Base-by-base conservation (phyloP, 2,329 filamentous ascomycete species). In the Colletotrichum sp. region DNA sequence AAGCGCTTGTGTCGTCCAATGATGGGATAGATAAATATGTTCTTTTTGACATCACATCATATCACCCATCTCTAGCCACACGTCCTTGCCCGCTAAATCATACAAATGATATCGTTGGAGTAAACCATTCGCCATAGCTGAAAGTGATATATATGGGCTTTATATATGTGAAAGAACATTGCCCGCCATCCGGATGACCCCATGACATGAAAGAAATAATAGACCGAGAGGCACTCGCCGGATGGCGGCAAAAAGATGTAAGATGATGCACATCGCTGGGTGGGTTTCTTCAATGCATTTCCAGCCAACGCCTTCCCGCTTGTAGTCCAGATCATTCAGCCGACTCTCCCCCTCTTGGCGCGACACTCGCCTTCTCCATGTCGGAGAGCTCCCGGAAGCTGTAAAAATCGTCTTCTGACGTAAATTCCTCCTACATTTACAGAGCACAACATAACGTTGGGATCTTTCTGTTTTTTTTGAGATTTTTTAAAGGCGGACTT, bases 251-350 rank as follows among this genome's bases (percentile, higher is more conserved):
- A 75, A 72, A 36, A 71, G 36, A 67, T 71, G 64, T 48, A 48
- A 73, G n/a, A 73, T 75, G 73, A 73, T 73, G 48, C 69, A 75
- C 69, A 69, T 69, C 73, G 69, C 69, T 75, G 56, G 71, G 43
- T 48, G 58, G 56, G 43, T 69, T 64, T 38, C 52, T 62, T 63
- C 24, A 64, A 75, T 59, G 70, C 73, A 73, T 63, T 67, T 75
- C 73, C 73, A 73, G 73, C 58, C 73, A 75, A 75, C 69, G 73
- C 73, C 73, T 68, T 73, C 43, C 69, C 62, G 58, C 48, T 68
- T 59, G 63, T 21, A 36, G 63, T 62, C 61, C 61, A 63, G 21
- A 21, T 63, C 43, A 63, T 64, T 62, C 43, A 34, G 43, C 34
- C 28, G 48, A 38, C 34, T 48, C 24, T 69, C 58, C 55, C 21